Conservation (phyloP, 176 grass and related monocot genomes). For the Musa beccarii region DNA sequence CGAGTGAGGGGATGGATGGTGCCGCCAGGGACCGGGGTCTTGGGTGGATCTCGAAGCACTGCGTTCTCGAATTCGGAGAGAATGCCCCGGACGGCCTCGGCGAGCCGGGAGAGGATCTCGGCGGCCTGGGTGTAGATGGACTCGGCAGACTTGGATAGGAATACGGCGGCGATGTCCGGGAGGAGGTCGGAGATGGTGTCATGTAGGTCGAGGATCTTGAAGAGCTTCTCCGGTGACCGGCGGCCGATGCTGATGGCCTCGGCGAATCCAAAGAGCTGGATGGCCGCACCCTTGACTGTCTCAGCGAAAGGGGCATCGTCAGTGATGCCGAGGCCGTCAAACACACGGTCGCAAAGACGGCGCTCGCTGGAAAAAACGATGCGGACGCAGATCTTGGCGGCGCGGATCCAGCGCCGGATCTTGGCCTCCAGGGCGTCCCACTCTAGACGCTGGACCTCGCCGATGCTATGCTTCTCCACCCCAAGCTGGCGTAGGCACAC, state of each 20-base stretch:
- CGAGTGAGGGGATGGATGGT: constrained; percentile 83
- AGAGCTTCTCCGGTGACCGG: constrained; percentile 81
- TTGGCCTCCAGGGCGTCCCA: constrained; percentile 62
- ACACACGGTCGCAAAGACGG: constrained; percentile 70
- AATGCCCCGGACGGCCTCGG: constrained; percentile 75
- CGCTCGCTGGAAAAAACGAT: constrained; percentile 71
- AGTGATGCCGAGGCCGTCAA: constrained; percentile 37
- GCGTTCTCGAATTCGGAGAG: constrained; percentile 87
- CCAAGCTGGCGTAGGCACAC: constrained; percentile 58
- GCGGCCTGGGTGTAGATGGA: constrained; percentile 65
- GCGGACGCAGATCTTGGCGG: constrained; percentile 49
- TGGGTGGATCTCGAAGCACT: constrained; percentile 68
- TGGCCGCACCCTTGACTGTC: constrained; percentile 69
- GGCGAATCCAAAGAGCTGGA: constrained; percentile 76
- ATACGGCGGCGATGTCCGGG: constrained; percentile 67
- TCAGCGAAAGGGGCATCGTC: constrained; percentile 59
- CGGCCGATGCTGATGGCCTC: constrained; percentile 90
- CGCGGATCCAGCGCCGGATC: constrained; percentile 84
- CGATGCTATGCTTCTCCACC: constrained; percentile 92
- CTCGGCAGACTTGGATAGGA: constrained; percentile 49
- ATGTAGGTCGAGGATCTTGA: constrained; percentile 93
- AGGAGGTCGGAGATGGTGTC: constrained; percentile 62
- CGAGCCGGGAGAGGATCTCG: constrained; percentile 60
- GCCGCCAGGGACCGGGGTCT: constrained; percentile 63
- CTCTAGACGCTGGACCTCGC: constrained; percentile 72